Percentiles rank a stretch among this genome's conserved stretches.
Conservation (phyloP, 495 filamentous ascomycete species). For the Hypoxylon rickii region DNA sequence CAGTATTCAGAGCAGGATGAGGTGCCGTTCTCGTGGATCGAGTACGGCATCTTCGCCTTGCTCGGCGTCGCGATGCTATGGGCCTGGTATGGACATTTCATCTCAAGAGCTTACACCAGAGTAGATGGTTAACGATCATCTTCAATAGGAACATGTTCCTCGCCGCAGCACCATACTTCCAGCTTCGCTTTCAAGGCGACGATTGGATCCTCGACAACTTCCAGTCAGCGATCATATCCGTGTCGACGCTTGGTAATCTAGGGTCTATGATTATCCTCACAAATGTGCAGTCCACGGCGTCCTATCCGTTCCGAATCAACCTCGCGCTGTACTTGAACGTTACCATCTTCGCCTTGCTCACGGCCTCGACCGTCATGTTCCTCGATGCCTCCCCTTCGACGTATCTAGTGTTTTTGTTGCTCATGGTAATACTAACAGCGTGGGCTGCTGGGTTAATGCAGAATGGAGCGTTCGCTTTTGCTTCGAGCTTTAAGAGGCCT, state of each 20-base stretch:
- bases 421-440: slow-evolving; percentile 79
- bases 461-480: slow-evolving; percentile 94
- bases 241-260: slow-evolving; percentile 82
- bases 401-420: slow-evolving; percentile 82
- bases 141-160: slow-evolving; percentile 94
- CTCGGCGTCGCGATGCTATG: slow-evolving; percentile 93
- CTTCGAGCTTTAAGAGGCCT: slow-evolving; percentile 76
- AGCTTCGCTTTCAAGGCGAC: slow-evolving; percentile 73
- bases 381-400: slow-evolving; percentile 58
- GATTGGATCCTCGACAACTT: slow-evolving; percentile 77
- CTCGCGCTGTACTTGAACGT: slow-evolving; percentile 74
- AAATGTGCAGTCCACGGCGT: slow-evolving; percentile 75
- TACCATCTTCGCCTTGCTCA: slow-evolving; percentile 71
- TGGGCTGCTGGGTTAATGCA: slow-evolving; percentile 83
- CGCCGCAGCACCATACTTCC: slow-evolving; percentile 91
- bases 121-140: slow-evolving; percentile 14
- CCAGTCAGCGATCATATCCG: slow-evolving; percentile 85
- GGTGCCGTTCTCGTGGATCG: slow-evolving; percentile 70
- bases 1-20: slow-evolving; percentile 31
- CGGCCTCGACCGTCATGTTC: slow-evolving; percentile 75
- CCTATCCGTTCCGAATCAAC: slow-evolving; percentile 83
- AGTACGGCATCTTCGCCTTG: slow-evolving; percentile 85
- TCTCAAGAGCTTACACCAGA: not conserved
- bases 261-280: slow-evolving; percentile 72
- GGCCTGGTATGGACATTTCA: slow-evolving; percentile 74